Evolutionary conservation across 495 filamentous ascomycete species (phyloP).

Genomic region (Aspergillus sparsus): DNA sequence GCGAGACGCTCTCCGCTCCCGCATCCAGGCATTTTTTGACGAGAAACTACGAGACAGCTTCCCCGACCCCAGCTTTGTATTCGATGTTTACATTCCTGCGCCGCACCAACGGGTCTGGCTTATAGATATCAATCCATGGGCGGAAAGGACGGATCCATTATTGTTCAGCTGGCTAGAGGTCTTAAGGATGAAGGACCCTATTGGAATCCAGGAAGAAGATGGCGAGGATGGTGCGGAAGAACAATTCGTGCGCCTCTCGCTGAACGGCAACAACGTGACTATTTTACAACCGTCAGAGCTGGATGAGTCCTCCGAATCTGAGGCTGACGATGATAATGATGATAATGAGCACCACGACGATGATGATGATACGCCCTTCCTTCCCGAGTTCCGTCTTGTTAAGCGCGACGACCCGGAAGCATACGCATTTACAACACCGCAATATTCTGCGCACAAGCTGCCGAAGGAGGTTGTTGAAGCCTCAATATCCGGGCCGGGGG

Average conservation of each 20-base stretch:
- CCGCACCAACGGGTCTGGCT: constrained; percentile 77
- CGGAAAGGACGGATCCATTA: constrained; percentile 80
- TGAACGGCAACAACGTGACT: constrained; percentile 30
- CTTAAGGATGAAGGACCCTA: constrained; percentile 63
- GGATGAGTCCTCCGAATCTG: constrained; percentile 27
- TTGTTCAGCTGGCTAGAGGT: constrained; percentile 92
- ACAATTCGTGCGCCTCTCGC: constrained; percentile 44
- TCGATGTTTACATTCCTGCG: constrained; percentile 87
- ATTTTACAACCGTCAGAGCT: constrained; percentile 15
- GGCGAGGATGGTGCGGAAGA: constrained; percentile 26
- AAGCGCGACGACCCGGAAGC: constrained; percentile 82
- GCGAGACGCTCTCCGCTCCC: constrained; percentile 57
- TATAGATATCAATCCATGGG: constrained; percentile 96
- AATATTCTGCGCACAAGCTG: constrained; percentile 94
- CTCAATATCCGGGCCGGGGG: constrained; percentile 60
- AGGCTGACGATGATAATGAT: constrained; percentile 38
- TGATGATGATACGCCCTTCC: constrained; percentile 59
- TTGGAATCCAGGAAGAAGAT: constrained; percentile 39
- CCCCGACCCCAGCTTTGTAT: constrained; percentile 78
- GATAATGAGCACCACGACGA: constrained; percentile 42
- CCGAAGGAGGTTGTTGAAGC: constrained; percentile 95
- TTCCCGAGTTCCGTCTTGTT: constrained; percentile 79
- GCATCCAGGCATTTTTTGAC: constrained; percentile 74
- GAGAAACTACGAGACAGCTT: constrained; percentile 71
- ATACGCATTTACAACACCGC: constrained; percentile 77